Base-by-base conservation (phyloP, 2,329 filamentous ascomycete species). In the Colletotrichum sp. region DNA sequence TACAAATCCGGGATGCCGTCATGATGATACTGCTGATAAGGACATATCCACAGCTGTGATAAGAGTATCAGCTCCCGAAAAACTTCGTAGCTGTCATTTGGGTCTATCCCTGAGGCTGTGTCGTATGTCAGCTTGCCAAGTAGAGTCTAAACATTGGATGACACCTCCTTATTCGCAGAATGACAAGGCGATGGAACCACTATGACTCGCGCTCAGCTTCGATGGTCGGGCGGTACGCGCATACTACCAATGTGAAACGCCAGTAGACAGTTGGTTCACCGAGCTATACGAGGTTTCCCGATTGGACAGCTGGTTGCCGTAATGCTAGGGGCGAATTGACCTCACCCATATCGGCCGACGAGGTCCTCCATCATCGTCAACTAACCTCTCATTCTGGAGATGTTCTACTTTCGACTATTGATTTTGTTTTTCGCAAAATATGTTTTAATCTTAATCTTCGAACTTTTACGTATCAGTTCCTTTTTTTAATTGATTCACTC, bases 371-470 rank as follows among this genome's bases (percentile, higher is more conserved):
- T 48, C 39, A n/a, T 48, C 19, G 9, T 0, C 9, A 1, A 48
- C 39, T 48, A 48, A 48, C 19, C 39, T 48, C 39, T 1, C 39
- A 12, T 12, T 44, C 39, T 19, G 39, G 39, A 19, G 1, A 44
- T 44, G 39, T 0, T n/a, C 19, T 44, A 44, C 1, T 0, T 4
- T 44, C 9, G 19, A 44, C 19, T n/a, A n/a, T 19, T 44, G 6
- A 7, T 12, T 32, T 19, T 39, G 16, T 4, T 16, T 15, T 36
- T 2, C 34, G 34, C 1, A 44, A 44, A 44, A 19, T 3, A 44
- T 44, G 2, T 7, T 48, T 22, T 3, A 4, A 22, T 22, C 0
- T 4, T 1, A 0, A 12, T n/a, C 5, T 22, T 22, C 11, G 19
- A 48, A 12, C 3, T 0, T 16, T 16, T 39, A 0, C 36, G 15